A percentile compares a stretch with the other conserved stretches of the same genome.
These are phyloP conservation scores for Venturia carpophila DNA, from an alignment of 2,329 filamentous ascomycete species.

Conservation along the genomic window DNA sequence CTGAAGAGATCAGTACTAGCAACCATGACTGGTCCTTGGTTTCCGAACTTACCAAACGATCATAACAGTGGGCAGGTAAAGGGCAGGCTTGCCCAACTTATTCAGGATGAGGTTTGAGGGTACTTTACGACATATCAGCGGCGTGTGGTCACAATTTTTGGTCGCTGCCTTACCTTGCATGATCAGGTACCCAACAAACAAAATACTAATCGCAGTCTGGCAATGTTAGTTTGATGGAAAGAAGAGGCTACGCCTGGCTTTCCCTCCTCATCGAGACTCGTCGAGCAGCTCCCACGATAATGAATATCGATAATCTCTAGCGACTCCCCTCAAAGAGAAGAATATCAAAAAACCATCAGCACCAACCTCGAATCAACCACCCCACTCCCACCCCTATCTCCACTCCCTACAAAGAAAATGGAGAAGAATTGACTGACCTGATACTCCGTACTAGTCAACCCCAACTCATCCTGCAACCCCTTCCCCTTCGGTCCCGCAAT, in stretches of 20 bases:
- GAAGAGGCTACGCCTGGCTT: too few relatives aligned
- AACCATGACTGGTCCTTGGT: neutral
- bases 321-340: neutral
- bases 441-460: slow-evolving; percentile 51
- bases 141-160: neutral
- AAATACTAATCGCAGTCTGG: slow-evolving; percentile 39
- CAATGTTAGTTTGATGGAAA: neutral
- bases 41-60: slow-evolving; percentile 25
- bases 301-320: neutral
- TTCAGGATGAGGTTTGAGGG: slow-evolving; percentile 33
- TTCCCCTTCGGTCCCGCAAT: slow-evolving; percentile 37
- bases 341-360: neutral
- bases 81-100: slow-evolving; percentile 28
- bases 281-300: too few relatives aligned
- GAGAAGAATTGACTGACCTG: slow-evolving; percentile 47
- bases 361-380: neutral
- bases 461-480: slow-evolving; percentile 55
- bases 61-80: slow-evolving; percentile 29
- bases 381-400: neutral
- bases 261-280: too few relatives aligned
- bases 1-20: neutral
- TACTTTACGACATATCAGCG: slow-evolving; percentile 20
- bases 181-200: slow-evolving; percentile 52
- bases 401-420: neutral
- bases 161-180: slow-evolving; percentile 24